These are phyloP conservation scores for Pseudonitzschia multiseries DNA, from an alignment of 108 stramenopile species.

Conservation along the genomic window DNA sequence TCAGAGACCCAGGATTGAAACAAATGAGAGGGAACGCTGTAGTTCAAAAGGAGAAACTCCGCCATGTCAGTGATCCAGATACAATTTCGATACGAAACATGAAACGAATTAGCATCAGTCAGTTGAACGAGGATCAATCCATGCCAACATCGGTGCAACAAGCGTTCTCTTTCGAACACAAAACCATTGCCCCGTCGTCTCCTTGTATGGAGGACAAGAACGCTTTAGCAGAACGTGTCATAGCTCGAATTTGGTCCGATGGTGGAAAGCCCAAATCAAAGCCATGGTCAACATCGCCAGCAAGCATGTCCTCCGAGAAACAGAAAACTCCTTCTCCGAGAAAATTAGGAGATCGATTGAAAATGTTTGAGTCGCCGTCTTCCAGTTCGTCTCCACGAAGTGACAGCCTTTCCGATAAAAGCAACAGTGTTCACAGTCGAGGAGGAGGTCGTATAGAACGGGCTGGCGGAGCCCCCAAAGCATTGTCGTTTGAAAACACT, in stretches of 20 bases:
- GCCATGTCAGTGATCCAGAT: slow-evolving; percentile 16
- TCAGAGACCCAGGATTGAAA: slow-evolving; percentile 18
- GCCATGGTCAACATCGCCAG: neutral
- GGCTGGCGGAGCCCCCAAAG: neutral
- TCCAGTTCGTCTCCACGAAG: neutral
- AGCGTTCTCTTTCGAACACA: neutral
- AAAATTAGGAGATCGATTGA: slow-evolving; percentile 6
- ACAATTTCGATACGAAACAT: neutral
- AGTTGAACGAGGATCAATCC: neutral
- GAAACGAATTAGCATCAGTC: neutral
- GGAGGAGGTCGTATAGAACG: neutral
- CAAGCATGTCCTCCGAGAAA: too few species aligned
- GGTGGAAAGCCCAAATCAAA: neutral
- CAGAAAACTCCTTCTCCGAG: slow-evolving; percentile 1
- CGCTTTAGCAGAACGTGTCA: neutral
- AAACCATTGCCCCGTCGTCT: neutral
- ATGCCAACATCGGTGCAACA: neutral
- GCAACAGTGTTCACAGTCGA: neutral
- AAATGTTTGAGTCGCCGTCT: slow-evolving; percentile 13
- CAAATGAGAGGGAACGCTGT: neutral
- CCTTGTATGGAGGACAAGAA: neutral
- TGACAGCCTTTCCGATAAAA: neutral
- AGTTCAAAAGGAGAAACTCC: neutral
- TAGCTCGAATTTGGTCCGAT: neutral
- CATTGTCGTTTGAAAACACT: neutral